A percentile compares a stretch with the other conserved stretches of the same genome.
Evolutionary conservation across 352 stramenopile genomes (phyloP).

Genomic region (Pythium phragmiticola): DNA sequence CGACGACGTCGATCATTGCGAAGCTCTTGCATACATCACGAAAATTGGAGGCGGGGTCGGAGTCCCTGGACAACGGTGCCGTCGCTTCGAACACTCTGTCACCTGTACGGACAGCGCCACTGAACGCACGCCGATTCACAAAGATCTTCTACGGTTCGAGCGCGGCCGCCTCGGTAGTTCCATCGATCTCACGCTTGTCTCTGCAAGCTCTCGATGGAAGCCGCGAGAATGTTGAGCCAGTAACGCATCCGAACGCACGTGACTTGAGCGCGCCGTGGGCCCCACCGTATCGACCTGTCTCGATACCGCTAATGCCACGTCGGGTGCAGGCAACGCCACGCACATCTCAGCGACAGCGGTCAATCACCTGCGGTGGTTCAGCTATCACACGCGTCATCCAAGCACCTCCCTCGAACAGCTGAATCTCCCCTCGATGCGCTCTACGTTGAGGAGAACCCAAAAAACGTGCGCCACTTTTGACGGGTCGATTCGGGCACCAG

Average conservation of each 20-base stretch:
- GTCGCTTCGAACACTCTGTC: neutral
- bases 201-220: neutral
- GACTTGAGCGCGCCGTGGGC: neutral
- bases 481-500: slow-evolving; percentile 1
- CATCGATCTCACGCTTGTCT: neutral
- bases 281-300: slow-evolving; percentile 11
- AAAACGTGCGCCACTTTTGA: slow-evolving; percentile 12
- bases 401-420: slow-evolving; percentile 13
- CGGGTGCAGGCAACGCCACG: slow-evolving; percentile 9
- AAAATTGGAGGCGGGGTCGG: neutral
- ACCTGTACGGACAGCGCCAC: neutral
- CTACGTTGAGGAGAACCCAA: slow-evolving; percentile 17
- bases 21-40: slow-evolving; percentile 52
- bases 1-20: slow-evolving; percentile 59
- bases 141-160: slow-evolving; percentile 22
- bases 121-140: slow-evolving; percentile 8
- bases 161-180: slow-evolving; percentile 7
- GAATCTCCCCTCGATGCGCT: neutral
- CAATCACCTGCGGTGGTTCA: slow-evolving; percentile 43
- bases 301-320: neutral
- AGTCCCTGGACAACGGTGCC: neutral
- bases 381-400: slow-evolving; percentile 46
- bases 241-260: neutral
- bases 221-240: neutral
- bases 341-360: slow-evolving; percentile 17